Evolutionary conservation across 345 rosid genomes (phyloP), one percentile per base, ranked within the genome.

Genomic region (Arabidopsis suecica): DNA sequence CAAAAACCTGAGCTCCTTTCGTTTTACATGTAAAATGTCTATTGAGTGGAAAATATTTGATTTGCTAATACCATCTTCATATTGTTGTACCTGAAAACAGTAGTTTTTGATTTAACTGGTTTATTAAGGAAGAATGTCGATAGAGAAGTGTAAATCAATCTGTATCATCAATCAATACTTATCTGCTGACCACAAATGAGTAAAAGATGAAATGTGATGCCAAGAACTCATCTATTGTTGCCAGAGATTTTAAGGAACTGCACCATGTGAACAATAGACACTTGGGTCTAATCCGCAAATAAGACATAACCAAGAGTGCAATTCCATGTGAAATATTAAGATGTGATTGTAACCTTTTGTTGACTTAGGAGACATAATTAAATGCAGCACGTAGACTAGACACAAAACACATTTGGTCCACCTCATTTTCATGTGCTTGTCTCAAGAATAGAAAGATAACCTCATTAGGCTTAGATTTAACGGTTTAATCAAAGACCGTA

Each of bases 231-330:
- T 16, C 34, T 37, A 50, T 38, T 28, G 40, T 40, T 53, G 36
- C 63, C 16, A 30, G 41, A 30, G 62, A 6, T 9, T 41, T 16
- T 69, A 8, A 57, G 33, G 22, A 23, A 49, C 51, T 61, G 30
- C 20, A 40, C 34, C 80, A 69, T 69, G 80, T 69, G 74, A 76
- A 69, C 34, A 69, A 18, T 37, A 70, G 53, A 69, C 59, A 63
- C 45, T 54, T 63, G 54, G 61, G 20, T 28, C 64, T 47, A 63
- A 62, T 63, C 65, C 36, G 28, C 60, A 70, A 42, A 61, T 63
- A 70, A 62, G 66, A 69, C 75, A 69, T 61, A 61, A 54, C 32
- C 41, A 55, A 77, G 66, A 70, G 18, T 70, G 44, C 66, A 47
- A 47, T 1, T 30, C 76, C 76, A 77, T 77, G 76, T 77, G 80